Evolutionary conservation across 2,329 filamentous ascomycete genomes (phyloP).

Genomic region (Rugonectria rugulosa): DNA sequence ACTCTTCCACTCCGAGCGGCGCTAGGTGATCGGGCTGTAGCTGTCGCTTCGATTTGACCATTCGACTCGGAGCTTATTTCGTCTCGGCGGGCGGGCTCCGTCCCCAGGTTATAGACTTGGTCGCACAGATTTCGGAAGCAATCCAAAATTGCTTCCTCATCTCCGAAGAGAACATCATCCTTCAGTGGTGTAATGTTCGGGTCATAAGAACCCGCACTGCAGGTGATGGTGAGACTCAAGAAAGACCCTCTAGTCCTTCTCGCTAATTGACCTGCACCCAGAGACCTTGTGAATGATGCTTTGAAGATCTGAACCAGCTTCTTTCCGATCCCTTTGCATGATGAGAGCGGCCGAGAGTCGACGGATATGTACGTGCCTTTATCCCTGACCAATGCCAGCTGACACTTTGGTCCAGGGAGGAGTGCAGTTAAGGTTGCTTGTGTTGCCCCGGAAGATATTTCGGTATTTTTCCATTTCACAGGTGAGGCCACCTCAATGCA

Average conservation of each 20-base stretch:
- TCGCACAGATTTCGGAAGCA: conserved; percentile 56
- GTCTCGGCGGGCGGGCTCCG: background rate
- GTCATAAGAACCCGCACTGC: conserved; percentile 71
- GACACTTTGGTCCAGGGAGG: conserved; percentile 60
- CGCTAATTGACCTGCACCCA: conserved; percentile 32
- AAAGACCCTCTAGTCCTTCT: conserved; percentile 61
- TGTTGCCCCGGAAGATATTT: background rate
- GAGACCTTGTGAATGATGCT: conserved; percentile 51
- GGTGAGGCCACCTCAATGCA: conserved; percentile 55
- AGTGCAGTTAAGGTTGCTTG: conserved; percentile 50
- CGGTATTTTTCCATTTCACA: background rate
- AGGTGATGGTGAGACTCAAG: conserved; percentile 69
- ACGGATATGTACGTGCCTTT: conserved; percentile 71
- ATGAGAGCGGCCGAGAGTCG: conserved; percentile 70
- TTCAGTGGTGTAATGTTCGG: conserved; percentile 76
- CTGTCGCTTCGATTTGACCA: background rate
- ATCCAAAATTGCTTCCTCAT: conserved; percentile 56
- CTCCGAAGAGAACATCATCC: conserved; percentile 72
- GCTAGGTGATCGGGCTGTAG: background rate
- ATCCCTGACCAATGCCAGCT: conserved; percentile 49
- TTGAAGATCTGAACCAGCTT: conserved; percentile 64
- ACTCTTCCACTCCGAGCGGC: background rate
- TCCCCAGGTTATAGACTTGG: conserved; percentile 45
- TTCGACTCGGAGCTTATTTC: background rate
- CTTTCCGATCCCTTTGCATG: conserved; percentile 63